Conservation (phyloP, 345 rosid species). For the Chamaenerion angustifolium region DNA sequence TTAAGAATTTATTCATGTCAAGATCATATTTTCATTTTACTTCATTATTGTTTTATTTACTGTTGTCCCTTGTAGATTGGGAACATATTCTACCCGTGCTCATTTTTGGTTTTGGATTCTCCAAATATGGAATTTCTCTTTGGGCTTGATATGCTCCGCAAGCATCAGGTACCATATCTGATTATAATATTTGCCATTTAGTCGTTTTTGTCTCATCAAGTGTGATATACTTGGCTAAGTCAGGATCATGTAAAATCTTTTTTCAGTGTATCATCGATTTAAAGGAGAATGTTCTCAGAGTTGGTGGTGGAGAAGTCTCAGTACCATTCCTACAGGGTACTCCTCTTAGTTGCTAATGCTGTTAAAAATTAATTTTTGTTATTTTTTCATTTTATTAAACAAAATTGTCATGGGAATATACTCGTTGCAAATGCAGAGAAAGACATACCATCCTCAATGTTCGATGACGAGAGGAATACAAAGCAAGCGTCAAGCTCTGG, state of each 20-base stretch:
- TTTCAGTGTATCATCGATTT: conserved; percentile 84
- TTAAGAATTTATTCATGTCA: not conserved
- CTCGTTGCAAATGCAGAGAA: conserved; percentile 41
- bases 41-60: conserved; percentile 1
- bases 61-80: conserved; percentile 42
- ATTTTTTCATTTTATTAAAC: not conserved
- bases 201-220: too few relatives aligned
- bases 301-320: conserved; percentile 93
- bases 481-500: conserved; percentile 87
- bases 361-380: not conserved
- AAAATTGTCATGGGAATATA: not conserved
- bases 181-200: too few relatives aligned
- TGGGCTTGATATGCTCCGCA: conserved; percentile 98
- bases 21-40: too few relatives aligned
- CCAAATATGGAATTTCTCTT: conserved; percentile 96
- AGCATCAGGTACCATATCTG: conserved; percentile 64
- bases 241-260: conserved; percentile 1
- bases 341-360: conserved; percentile 9
- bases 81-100: conserved; percentile 77
- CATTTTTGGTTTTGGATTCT: conserved; percentile 84
- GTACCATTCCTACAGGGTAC: conserved; percentile 95
- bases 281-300: conserved; percentile 76
- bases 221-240: too few relatives aligned
- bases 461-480: conserved; percentile 57
- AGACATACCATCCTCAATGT: conserved; percentile 68